phyloP scores from a whole-genome alignment of 108 stramenopile species.

The Cyclotella sp. region DNA sequence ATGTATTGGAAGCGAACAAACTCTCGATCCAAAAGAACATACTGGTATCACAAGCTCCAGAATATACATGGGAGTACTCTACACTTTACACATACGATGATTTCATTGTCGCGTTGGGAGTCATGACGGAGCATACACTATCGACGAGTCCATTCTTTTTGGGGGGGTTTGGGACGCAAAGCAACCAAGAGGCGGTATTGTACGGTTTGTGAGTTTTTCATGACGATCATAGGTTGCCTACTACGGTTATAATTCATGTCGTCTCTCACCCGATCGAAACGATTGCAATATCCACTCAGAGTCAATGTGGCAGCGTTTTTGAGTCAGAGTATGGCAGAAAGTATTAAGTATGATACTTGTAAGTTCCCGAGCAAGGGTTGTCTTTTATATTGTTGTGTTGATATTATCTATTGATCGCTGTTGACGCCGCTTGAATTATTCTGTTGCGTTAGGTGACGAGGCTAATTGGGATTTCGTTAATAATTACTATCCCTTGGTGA shows the following conservation, averaged over 20 bases:
- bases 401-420: too few species aligned
- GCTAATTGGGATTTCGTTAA: constrained; percentile 15
- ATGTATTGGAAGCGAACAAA: constrained; percentile 12
- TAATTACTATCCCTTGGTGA: constrained; percentile 8
- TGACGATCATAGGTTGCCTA: too few species aligned
- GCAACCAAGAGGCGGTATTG: not conserved
- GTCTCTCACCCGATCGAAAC: too few species aligned
- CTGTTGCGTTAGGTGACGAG: not conserved
- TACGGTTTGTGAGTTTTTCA: not conserved
- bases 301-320: constrained; percentile 9
- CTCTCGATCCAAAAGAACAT: constrained; percentile 13
- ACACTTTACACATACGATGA: constrained; percentile 14
- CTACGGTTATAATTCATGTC: too few species aligned
- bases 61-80: constrained; percentile 16
- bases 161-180: constrained; percentile 11
- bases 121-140: constrained; percentile 1
- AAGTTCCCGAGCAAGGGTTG: too few species aligned
- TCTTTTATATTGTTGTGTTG: too few species aligned
- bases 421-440: too few species aligned
- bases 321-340: constrained; percentile 1
- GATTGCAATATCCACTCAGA: too few species aligned
- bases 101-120: constrained; percentile 13
- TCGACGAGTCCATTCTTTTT: constrained; percentile 4
- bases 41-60: constrained; percentile 5
- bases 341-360: constrained; percentile 16